Base-by-base conservation (phyloP, 352 stramenopile genomes). In the Phytophthora kernoviae region DNA sequence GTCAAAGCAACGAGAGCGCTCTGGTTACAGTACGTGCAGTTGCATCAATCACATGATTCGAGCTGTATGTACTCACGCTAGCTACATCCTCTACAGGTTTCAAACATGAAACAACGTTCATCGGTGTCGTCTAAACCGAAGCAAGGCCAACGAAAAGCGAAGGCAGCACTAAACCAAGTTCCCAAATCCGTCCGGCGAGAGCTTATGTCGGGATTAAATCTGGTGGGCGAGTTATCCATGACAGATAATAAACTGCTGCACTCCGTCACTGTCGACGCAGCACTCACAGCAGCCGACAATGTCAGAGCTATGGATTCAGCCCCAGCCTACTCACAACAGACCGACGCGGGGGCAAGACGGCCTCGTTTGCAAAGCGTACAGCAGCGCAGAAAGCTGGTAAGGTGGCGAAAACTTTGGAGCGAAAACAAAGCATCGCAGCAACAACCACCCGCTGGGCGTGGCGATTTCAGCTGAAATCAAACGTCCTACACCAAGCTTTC, bases 361-460 rank as follows among this genome's bases (percentile, higher is more conserved):
- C 26, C 61, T 48, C 62, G 66, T 27, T 61, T 75, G 33, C 66
- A 68, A 18, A 62, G 48, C 66, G 66, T 11, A 68, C 46, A 21
- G 49, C 43, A 22, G 62, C 61, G 14, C 66, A 75, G 34, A 70
- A 71, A 52, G 37, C 56, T 24, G 62, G 62, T 47, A 71, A 54
- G 17, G 0, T 49, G 61, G 24, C 14, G 12, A 21, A 30, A 15
- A 12, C 33, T 27, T 26, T 20, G 43, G 43, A 33, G 4, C 45
- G 22, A 4, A 24, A 20, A 26, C 44, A 37, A 33, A n/a, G 4
- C 26, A 10, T 17, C 3, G n/a, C 37, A 33, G 22, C n/a, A 15
- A 22, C 34, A 60, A 56, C 12, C 40, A 5, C 40, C 40, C 17
- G 17, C 6, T 27, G 17, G 40, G 14, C 18, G 20, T 17, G 1